Percentiles rank a stretch among this genome's conserved stretches.
Conservation (phyloP, 306 rosid species). For the Leucaena leucocephala region DNA sequence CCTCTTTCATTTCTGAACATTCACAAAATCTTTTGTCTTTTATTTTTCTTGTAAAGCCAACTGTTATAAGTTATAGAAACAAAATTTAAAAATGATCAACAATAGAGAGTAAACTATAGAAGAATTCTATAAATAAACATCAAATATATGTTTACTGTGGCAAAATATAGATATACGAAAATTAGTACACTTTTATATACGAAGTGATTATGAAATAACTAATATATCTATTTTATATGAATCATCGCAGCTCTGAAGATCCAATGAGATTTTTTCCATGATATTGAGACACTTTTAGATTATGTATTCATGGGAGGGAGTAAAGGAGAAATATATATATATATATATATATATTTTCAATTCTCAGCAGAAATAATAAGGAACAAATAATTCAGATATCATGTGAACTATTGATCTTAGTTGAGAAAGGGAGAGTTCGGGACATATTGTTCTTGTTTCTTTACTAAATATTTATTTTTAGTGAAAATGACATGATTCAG, state of each 20-base stretch:
- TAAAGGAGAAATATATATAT: neutral
- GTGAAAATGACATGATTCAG: neutral
- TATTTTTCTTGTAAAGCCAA: neutral
- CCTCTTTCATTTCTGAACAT: neutral
- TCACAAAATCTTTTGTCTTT: neutral
- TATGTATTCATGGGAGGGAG: neutral
- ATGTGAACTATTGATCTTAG: neutral
- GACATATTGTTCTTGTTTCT: neutral
- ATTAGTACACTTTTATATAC: neutral
- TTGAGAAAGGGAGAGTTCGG: neutral
- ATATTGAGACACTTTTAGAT: neutral
- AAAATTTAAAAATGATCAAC: too few relatives aligned
- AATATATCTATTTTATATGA: slow-evolving; percentile 13
- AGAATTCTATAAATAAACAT: too few relatives aligned
- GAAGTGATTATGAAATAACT: slow-evolving; percentile 13
- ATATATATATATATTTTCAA: too few relatives aligned
- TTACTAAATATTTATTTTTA: neutral
- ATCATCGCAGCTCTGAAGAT: slow-evolving; percentile 6
- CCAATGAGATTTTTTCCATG: neutral
- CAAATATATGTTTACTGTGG: neutral
- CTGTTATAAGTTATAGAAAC: neutral
- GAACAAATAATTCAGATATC: neutral
- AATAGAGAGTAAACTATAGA: too few relatives aligned
- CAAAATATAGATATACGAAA: slow-evolving; percentile 11
- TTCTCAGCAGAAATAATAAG: neutral